A percentile compares a stretch with the other conserved stretches of the same genome.
These are phyloP conservation scores for Rhizoclosmatium globosum DNA, from an alignment of 192 early-diverging fungal species.

Conservation along the genomic window DNA sequence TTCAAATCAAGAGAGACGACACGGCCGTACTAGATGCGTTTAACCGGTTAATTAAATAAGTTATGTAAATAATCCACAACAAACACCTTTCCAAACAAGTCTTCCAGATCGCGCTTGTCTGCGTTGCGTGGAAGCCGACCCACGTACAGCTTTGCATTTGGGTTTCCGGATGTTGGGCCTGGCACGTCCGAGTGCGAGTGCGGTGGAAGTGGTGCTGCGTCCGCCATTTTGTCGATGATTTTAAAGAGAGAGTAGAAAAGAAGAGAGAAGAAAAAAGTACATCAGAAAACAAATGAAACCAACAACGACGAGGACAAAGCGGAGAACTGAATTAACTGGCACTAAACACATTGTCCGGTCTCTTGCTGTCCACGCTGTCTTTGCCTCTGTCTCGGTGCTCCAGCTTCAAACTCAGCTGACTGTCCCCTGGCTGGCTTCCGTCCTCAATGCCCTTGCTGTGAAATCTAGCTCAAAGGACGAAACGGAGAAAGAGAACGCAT, in stretches of 20 bases:
- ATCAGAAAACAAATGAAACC: too few relatives aligned
- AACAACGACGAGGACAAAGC: too few relatives aligned
- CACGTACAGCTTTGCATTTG: conserved; percentile 57
- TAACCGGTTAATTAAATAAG: background rate
- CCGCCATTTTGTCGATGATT: too few relatives aligned
- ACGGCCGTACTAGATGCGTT: conserved; percentile 1
- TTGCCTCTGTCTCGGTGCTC: background rate
- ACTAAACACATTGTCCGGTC: background rate
- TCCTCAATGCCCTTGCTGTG: background rate
- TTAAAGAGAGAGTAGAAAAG: too few relatives aligned
- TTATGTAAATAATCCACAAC: conserved; percentile 17
- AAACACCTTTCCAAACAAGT: conserved; percentile 57
- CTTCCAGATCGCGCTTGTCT: conserved; percentile 53
- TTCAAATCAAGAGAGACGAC: conserved; percentile 54
- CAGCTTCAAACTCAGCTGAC: background rate
- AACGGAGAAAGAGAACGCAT: background rate
- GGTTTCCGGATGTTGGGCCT: background rate
- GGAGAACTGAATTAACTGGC: too few relatives aligned
- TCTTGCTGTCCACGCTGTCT: background rate
- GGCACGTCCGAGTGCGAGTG: too few relatives aligned
- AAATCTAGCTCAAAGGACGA: background rate
- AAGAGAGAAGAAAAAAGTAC: too few relatives aligned
- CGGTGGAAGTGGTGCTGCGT: too few relatives aligned
- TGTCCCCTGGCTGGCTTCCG: background rate
- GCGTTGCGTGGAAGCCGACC: conserved; percentile 49